Base-by-base conservation (phyloP, 2,329 filamentous ascomycete genomes). In the Fusarium sacchari region DNA sequence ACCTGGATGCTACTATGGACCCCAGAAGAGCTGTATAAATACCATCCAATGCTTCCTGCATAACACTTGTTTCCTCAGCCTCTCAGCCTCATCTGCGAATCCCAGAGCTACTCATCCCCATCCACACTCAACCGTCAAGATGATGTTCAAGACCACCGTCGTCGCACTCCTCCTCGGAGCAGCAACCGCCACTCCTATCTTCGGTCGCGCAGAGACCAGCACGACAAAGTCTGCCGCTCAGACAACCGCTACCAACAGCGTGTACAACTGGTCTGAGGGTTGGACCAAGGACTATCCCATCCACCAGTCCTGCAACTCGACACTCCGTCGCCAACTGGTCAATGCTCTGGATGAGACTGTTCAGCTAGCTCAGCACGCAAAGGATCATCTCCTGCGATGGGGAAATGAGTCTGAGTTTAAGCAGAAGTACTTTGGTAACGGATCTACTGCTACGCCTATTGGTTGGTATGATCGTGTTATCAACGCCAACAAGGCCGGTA, bases 281-380 rank as follows among this genome's bases (percentile, higher is more conserved):
- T 82, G 80, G 80, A 64, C 76, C 24, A 76, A 78, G 67, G 67
- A 71, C 17, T 86, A 82, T 73, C 81, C 83, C 22, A 91, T 93
- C 78, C 91, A 93, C 80, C 79, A 84, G 39, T 92, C 90, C 30
- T 93, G 92, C 83, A 93, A 93, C 76, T 81, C 83, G 55, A 92
- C 90, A 4, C 85, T 92, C 74, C 84, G 83, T 46, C 81, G 80
- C 13, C 89, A 92, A 79, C 84, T 93, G 47, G 81, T 84, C 42
- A 80, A 82, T 22, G 91, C 86, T 11, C 83, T 94, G 1, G 82
- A 86, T 24, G 91, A 93, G 79, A 85, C 89, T 9, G 80, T 91
- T 43, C 78, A 81, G 58, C 83, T 93, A 8, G 89, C 88, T 13
- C 80, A 84, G 58, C 90, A 92, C 76, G 91, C 91, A 12, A 88